A percentile compares a stretch with the other conserved stretches of the same genome.
Conservation (phyloP, 2,329 filamentous ascomycete species). For the Achaetomium macrosporum region DNA sequence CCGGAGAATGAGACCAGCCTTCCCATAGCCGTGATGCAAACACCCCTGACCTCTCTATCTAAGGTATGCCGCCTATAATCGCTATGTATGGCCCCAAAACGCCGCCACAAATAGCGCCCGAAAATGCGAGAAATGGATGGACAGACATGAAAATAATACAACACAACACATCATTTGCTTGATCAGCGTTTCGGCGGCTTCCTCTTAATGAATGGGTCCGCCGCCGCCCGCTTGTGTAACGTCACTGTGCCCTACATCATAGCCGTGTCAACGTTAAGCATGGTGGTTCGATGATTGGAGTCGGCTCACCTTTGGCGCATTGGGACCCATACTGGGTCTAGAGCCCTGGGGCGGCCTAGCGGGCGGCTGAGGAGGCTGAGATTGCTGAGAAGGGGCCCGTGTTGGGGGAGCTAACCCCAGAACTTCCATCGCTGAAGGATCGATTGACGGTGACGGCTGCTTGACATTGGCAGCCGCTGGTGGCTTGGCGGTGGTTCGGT, state of each 20-base stretch:
- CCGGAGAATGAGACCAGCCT: not conserved
- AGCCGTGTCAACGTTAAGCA: not conserved
- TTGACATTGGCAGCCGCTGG: slow-evolving; percentile 15
- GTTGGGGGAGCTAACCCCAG: slow-evolving; percentile 43
- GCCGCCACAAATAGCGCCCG: not conserved
- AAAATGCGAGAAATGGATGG: not conserved
- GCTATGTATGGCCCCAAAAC: not conserved
- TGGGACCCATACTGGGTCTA: slow-evolving; percentile 5
- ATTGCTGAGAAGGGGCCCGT: slow-evolving; percentile 14
- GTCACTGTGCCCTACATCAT: slow-evolving; percentile 9
- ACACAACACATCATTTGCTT: not conserved
- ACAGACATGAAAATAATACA: not conserved
- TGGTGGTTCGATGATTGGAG: too few relatives aligned
- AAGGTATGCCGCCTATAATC: not conserved
- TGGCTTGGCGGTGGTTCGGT: slow-evolving; percentile 14
- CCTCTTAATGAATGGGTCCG: slow-evolving; percentile 41
- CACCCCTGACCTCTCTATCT: not conserved
- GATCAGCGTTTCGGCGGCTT: slow-evolving; percentile 25
- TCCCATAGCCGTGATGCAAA: not conserved
- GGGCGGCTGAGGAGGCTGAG: slow-evolving; percentile 3
- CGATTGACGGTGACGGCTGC: slow-evolving; percentile 29
- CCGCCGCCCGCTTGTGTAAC: slow-evolving; percentile 34
- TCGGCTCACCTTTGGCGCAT: slow-evolving; percentile 12
- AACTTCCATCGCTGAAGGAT: slow-evolving; percentile 49
- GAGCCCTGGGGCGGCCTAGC: slow-evolving; percentile 4